Percentiles rank a stretch among this genome's conserved stretches.
phyloP scores from a whole-genome alignment of 495 filamentous ascomycete species.

The Xylaria telfairii region DNA sequence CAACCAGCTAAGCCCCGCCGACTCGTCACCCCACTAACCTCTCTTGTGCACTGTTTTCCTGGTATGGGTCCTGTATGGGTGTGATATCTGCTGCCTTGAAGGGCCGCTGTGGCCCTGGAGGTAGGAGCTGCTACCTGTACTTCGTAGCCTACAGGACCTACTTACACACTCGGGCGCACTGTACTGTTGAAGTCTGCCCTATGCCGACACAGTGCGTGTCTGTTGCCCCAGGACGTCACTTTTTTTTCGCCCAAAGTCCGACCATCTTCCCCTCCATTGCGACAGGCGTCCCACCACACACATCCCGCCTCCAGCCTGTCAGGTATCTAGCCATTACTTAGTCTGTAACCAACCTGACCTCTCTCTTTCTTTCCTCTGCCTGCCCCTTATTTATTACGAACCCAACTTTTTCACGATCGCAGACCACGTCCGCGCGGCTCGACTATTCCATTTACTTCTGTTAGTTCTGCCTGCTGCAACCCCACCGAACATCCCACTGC shows the following conservation, averaged over 20 bases:
- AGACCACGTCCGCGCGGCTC: conserved; percentile 27
- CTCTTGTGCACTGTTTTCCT: neutral
- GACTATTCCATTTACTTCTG: conserved; percentile 31
- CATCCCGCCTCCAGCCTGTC: conserved; percentile 35
- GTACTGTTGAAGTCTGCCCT: neutral
- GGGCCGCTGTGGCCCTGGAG: conserved; percentile 2
- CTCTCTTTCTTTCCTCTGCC: conserved; percentile 19
- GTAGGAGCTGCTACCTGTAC: too few relatives aligned
- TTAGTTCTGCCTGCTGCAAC: conserved; percentile 23
- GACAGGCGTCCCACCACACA: conserved; percentile 40
- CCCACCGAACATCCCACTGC: neutral
- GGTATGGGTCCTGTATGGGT: too few relatives aligned
- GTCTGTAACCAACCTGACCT: conserved; percentile 26
- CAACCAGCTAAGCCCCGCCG: conserved; percentile 25
- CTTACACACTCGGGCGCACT: too few relatives aligned
- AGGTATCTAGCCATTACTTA: conserved; percentile 22
- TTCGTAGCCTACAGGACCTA: too few relatives aligned
- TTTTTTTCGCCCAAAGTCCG: conserved; percentile 35
- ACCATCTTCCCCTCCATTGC: conserved; percentile 44
- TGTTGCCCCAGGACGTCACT: conserved; percentile 12
- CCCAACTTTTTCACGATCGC: conserved; percentile 16
- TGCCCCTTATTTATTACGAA: conserved; percentile 10
- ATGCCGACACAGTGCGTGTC: conserved; percentile 18
- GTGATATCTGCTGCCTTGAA: conserved; percentile 5
- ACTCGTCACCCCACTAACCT: conserved; percentile 23